Evolutionary conservation across 495 filamentous ascomycete genomes (phyloP).

Genomic region (Aspergillus affinis): DNA sequence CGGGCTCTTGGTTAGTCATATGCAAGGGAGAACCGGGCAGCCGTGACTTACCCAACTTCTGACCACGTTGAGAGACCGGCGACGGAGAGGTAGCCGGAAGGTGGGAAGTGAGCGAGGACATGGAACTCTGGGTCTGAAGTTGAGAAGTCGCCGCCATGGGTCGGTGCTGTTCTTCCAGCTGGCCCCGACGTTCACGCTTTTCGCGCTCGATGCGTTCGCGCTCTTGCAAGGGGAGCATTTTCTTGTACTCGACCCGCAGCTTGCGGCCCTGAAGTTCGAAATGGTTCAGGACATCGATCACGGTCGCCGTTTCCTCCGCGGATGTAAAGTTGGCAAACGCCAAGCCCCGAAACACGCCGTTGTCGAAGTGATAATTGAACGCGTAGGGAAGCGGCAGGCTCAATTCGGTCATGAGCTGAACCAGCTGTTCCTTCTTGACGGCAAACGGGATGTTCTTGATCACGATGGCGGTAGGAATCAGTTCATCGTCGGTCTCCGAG

Average conservation of each 20-base stretch:
- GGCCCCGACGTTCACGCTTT: constrained; percentile 93
- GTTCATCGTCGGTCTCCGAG: constrained; percentile 69
- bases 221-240: constrained; percentile 94
- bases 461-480: constrained; percentile 97
- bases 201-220: constrained; percentile 95
- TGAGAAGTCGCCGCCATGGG: constrained; percentile 56
- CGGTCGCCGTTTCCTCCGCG: constrained; percentile 83
- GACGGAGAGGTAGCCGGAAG: constrained; percentile 71
- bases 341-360: constrained; percentile 92
- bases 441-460: constrained; percentile 99
- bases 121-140: constrained; percentile 79
- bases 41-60: constrained; percentile 58
- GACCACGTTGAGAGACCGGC: constrained; percentile 60
- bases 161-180: constrained; percentile 94
- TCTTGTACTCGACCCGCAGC: constrained; percentile 96
- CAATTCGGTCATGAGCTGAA: constrained; percentile 88
- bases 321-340: constrained; percentile 99
- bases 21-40: background rate
- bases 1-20: constrained; percentile 25
- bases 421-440: constrained; percentile 93
- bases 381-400: constrained; percentile 91
- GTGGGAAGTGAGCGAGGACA: constrained; percentile 76
- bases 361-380: constrained; percentile 99
- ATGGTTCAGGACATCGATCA: constrained; percentile 90
- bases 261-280: constrained; percentile 94